These are phyloP conservation scores for Hyaloscypha hepaticicola DNA, from an alignment of 495 filamentous ascomycete genomes.

Conservation along the genomic window DNA sequence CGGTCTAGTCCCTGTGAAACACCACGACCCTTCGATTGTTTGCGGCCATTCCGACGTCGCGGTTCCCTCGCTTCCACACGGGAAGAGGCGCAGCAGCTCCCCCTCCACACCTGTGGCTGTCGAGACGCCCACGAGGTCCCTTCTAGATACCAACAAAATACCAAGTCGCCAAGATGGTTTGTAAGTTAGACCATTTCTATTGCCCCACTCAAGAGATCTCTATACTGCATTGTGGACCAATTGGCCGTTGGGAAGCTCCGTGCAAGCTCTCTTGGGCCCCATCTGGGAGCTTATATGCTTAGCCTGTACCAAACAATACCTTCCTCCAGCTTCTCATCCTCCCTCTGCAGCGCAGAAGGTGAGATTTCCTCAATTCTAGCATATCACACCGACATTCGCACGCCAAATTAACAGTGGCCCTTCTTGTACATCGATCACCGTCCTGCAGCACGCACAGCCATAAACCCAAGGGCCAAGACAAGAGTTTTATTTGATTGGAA, in stretches of 20 bases:
- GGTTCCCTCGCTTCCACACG: background rate
- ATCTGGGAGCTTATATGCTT: background rate
- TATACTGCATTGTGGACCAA: background rate
- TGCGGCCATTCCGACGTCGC: conserved; percentile 4
- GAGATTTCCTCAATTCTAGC: conserved; percentile 12
- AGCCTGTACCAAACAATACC: background rate
- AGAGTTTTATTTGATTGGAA: conserved; percentile 17
- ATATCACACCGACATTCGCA: background rate
- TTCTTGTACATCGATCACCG: conserved; percentile 18
- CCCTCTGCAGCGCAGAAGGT: conserved; percentile 2
- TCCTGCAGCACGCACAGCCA: conserved; percentile 26
- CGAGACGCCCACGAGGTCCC: background rate
- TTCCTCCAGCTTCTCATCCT: background rate
- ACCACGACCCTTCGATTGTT: background rate
- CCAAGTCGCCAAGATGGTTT: conserved; percentile 26
- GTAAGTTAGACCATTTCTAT: conserved; percentile 25
- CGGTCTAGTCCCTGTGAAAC: background rate
- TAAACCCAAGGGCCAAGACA: conserved; percentile 26
- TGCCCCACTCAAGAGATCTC: conserved; percentile 7
- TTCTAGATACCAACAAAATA: background rate
- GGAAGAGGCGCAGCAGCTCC: conserved; percentile 29
- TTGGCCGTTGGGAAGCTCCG: background rate
- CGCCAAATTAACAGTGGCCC: background rate
- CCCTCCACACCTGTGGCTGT: background rate
- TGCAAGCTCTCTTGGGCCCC: background rate